These are phyloP conservation scores for Gilbertella persicaria DNA, from an alignment of 371 early-diverging fungal genomes.

Conservation along the genomic window DNA sequence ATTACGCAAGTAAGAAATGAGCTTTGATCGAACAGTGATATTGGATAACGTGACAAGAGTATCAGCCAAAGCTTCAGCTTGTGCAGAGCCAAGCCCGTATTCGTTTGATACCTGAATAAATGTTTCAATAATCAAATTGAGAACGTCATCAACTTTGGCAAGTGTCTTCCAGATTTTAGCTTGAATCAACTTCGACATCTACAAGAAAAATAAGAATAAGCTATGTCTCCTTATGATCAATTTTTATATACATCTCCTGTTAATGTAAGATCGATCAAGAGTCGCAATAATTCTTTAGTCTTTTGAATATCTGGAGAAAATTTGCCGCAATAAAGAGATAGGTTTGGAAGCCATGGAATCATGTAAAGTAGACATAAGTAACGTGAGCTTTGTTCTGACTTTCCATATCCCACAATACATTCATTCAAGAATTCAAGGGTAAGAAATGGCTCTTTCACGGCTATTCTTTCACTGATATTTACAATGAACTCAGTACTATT, in stretches of 20 bases:
- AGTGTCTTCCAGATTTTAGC: slow-evolving; percentile 82
- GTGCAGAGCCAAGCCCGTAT: slow-evolving; percentile 73
- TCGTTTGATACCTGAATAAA: slow-evolving; percentile 82
- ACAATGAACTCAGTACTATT: slow-evolving; percentile 85
- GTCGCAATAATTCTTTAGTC: slow-evolving; percentile 70
- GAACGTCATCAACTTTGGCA: slow-evolving; percentile 76
- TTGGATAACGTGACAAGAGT: slow-evolving; percentile 83
- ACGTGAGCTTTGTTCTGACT: slow-evolving; percentile 69
- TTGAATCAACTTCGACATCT: slow-evolving; percentile 81
- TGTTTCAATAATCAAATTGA: slow-evolving; percentile 76
- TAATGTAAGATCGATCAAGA: slow-evolving; percentile 81
- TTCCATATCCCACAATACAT: slow-evolving; percentile 79
- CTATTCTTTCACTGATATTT: slow-evolving; percentile 77
- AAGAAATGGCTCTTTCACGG: slow-evolving; percentile 73
- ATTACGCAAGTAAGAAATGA: slow-evolving; percentile 78
- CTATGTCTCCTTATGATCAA: not conserved
- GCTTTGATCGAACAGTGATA: slow-evolving; percentile 77
- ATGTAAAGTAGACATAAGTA: slow-evolving; percentile 87
- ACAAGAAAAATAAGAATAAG: slow-evolving; percentile 4
- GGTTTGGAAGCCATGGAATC: slow-evolving; percentile 86
- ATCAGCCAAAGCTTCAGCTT: slow-evolving; percentile 85
- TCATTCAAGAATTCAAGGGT: slow-evolving; percentile 90
- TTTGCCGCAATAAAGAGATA: slow-evolving; percentile 62
- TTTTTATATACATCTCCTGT: slow-evolving; percentile 72
- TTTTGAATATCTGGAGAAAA: slow-evolving; percentile 49